These are phyloP conservation scores for Eragrostis tef DNA, from an alignment of 202 grass and related monocot genomes.

Conservation along the genomic window DNA sequence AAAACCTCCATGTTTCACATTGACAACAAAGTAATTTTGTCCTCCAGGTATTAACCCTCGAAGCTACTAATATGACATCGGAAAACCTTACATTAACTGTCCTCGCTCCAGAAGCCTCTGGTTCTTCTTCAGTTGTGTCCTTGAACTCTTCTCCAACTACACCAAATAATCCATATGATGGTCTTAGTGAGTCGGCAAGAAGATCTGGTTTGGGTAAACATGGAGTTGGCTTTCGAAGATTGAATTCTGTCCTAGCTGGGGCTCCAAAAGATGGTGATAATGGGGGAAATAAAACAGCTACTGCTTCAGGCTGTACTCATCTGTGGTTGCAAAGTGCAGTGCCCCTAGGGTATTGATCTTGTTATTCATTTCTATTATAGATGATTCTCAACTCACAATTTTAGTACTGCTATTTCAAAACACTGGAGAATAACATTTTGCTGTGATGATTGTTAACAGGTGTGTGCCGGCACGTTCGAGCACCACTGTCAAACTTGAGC, in stretches of 20 bases:
- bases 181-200: conserved; percentile 51
- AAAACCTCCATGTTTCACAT: conserved; percentile 29
- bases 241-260: conserved; percentile 57
- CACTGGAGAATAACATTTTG: conserved; percentile 26
- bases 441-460: conserved; percentile 47
- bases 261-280: conserved; percentile 64
- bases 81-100: conserved; percentile 96
- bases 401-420: conserved; percentile 25
- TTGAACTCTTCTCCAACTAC: conserved; percentile 81
- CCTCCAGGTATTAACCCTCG: conserved; percentile 90
- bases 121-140: conserved; percentile 82
- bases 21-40: conserved; percentile 31
- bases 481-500: conserved; percentile 88
- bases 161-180: conserved; percentile 58
- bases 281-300: conserved; percentile 58
- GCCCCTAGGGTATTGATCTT: conserved; percentile 78
- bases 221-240: conserved; percentile 41
- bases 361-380: conserved; percentile 4
- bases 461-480: conserved; percentile 87
- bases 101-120: conserved; percentile 85
- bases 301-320: conserved; percentile 74
- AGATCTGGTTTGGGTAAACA: conserved; percentile 53
- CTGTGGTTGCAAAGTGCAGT: conserved; percentile 95
- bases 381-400: conserved; percentile 2
- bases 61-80: conserved; percentile 94